phyloP scores from a whole-genome alignment of 495 filamentous ascomycete species.

The Aspergillus cavernicola region DNA sequence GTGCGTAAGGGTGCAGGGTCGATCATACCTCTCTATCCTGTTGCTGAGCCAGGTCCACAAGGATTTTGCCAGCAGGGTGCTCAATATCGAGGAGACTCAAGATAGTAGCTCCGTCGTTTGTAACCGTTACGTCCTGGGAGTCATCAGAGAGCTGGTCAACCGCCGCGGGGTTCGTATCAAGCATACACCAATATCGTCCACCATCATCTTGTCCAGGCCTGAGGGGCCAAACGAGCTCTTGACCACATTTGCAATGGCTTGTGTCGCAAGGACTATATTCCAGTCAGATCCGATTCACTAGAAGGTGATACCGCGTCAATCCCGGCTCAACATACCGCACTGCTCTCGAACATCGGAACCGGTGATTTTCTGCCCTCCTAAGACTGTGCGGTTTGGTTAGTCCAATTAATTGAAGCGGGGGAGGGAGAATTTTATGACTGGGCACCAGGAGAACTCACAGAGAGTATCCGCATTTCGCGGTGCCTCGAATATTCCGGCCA shows the following conservation, averaged over 20 bases:
- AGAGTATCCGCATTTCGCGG: slow-evolving; percentile 82
- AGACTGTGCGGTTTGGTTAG: slow-evolving; percentile 54
- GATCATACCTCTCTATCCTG: slow-evolving; percentile 84
- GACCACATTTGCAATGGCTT: slow-evolving; percentile 97
- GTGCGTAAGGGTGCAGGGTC: neutral
- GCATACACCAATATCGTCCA: slow-evolving; percentile 94
- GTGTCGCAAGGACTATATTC: slow-evolving; percentile 78
- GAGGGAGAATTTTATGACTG: neutral
- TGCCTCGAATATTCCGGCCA: slow-evolving; percentile 88
- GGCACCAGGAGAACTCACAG: slow-evolving; percentile 48
- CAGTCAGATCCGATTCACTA: slow-evolving; percentile 9
- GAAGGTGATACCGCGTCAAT: neutral
- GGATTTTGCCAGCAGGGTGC: slow-evolving; percentile 96
- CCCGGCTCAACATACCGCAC: slow-evolving; percentile 60
- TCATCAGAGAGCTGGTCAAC: slow-evolving; percentile 3
- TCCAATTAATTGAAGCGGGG: slow-evolving; percentile 16
- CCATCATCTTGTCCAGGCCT: slow-evolving; percentile 99
- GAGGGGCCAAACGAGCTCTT: slow-evolving; percentile 98
- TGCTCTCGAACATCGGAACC: slow-evolving; percentile 94
- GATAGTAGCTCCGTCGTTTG: slow-evolving; percentile 98
- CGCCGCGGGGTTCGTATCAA: slow-evolving; percentile 26
- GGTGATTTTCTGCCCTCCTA: slow-evolving; percentile 91
- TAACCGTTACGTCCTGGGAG: slow-evolving; percentile 90
- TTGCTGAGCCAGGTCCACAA: slow-evolving; percentile 96
- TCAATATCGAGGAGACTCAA: slow-evolving; percentile 92